Evolutionary conservation across 441 rosid species (phyloP), one percentile per base, ranked within the genome.

Genomic region (Erodium trifolium): DNA sequence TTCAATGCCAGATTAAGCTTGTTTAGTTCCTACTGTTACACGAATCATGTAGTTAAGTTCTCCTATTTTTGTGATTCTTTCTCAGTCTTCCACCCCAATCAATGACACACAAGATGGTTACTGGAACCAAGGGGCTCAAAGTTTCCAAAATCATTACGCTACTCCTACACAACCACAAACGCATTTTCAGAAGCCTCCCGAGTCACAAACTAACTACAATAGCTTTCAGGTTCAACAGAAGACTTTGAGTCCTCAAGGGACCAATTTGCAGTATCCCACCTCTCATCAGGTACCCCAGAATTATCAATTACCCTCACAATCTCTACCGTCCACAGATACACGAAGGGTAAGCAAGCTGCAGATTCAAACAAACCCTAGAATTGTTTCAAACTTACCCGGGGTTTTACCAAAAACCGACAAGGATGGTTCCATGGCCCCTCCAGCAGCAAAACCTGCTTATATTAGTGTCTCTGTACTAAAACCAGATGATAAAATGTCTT

Each of bases 321-420:
- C 82, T 43, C 59, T 78, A 73, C 83, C 83, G 34, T 65, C 85
- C 53, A 67, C 80, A 49, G 93, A 88, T 77, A 66, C 88, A 10
- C 88, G 75, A 78, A 89, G 91, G 82, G 88, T 77, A 79, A 84
- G 85, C 88, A 90, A 86, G 80, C 72, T 92, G 78, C 96, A 92
- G 88, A 89, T 92, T 78, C 96, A 88, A 70, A 89, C 97, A 78
- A 95, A 95, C 82, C 99, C 98, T 76, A 88, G 92, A 83, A 91
- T 92, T 80, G 95, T 91, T 77, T 85, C 98, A 77, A 89, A 88
- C 80, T 80, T 92, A 85, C 88, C 88, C 69, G 68, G 83, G 74
- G 92, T 91, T 76, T 79, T 82, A 65, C 72, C 84, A 59, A 95
- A 89, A 83, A 70, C 82, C 39, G 88, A 87, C 14, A 95, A 87